A percentile compares a stretch with the other conserved stretches of the same genome.
phyloP scores from a whole-genome alignment of 1,284 basidiomycete species.

The Clitocybe nebularis region DNA sequence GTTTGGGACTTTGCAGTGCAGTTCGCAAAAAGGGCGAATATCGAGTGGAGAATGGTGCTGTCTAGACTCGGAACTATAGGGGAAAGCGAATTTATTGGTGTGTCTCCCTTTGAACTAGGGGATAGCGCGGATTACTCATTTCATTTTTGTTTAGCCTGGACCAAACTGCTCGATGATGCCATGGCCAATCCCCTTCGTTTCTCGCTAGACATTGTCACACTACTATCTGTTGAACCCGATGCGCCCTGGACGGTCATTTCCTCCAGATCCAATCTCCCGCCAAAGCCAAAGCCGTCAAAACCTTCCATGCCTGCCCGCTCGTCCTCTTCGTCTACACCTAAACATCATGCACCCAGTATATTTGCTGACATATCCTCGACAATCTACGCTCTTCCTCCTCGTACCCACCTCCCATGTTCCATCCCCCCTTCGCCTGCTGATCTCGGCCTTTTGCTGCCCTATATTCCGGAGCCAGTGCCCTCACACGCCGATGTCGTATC shows the following conservation, averaged over 20 bases:
- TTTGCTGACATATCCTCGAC: constrained; percentile 46
- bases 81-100: constrained; percentile 63
- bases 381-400: constrained; percentile 48
- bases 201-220: constrained; percentile 39
- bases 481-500: constrained; percentile 5
- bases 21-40: constrained; percentile 57
- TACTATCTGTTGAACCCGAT: constrained; percentile 54
- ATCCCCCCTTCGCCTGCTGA: constrained; percentile 29
- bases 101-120: constrained; percentile 11
- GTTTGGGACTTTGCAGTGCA: constrained; percentile 66
- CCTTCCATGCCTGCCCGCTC: constrained; percentile 19
- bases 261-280: constrained; percentile 19
- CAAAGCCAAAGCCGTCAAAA: constrained; percentile 14
- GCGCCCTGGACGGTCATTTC: constrained; percentile 47
- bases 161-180: constrained; percentile 39
- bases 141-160: constrained; percentile 53
- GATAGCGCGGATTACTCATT: constrained; percentile 6
- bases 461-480: constrained; percentile 29
- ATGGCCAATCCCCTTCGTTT: constrained; percentile 28
- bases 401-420: constrained; percentile 34
- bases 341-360: constrained; percentile 25
- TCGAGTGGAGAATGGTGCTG: constrained; percentile 78
- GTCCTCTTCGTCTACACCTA: constrained; percentile 22
- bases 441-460: constrained; percentile 29
- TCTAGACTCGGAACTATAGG: constrained; percentile 60